Evolutionary conservation across 345 rosid species (phyloP).

Genomic region (Euphorbia pulcherrima): DNA sequence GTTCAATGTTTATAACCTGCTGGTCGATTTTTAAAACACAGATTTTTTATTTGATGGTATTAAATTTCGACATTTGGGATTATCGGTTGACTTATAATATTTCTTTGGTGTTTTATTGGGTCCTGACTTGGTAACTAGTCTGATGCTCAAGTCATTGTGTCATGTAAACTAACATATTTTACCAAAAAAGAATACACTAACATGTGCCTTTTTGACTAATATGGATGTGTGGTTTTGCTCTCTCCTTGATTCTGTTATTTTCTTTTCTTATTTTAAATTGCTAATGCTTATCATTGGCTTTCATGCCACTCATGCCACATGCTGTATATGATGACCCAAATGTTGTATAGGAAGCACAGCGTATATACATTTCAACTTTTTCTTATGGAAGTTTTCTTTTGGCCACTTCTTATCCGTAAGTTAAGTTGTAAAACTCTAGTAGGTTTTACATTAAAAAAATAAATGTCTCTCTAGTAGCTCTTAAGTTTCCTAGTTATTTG

Average conservation of each 20-base stretch:
- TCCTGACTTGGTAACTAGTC: background rate
- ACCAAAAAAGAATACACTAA: too few species aligned
- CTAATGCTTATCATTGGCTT: constrained; percentile 3
- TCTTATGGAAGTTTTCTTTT: constrained; percentile 5
- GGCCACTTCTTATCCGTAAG: background rate
- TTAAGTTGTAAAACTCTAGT: constrained; percentile 6
- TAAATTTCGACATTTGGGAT: background rate
- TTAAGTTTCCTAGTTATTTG: constrained; percentile 29
- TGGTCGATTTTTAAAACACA: background rate
- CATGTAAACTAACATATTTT: background rate
- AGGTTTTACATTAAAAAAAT: constrained; percentile 14
- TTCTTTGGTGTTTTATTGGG: constrained; percentile 4
- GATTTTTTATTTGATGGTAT: background rate
- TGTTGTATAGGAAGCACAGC: background rate
- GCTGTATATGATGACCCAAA: background rate
- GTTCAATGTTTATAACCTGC: background rate
- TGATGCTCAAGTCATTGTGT: background rate
- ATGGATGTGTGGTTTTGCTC: background rate
- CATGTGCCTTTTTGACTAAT: background rate
- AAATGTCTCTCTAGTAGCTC: constrained; percentile 14
- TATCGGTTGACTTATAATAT: background rate
- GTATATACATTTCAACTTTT: background rate
- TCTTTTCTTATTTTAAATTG: background rate
- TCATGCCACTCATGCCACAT: background rate
- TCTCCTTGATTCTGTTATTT: background rate